Evolutionary conservation across 139 green algal genomes (phyloP).

Genomic region (Haematococcus lacustris): DNA sequence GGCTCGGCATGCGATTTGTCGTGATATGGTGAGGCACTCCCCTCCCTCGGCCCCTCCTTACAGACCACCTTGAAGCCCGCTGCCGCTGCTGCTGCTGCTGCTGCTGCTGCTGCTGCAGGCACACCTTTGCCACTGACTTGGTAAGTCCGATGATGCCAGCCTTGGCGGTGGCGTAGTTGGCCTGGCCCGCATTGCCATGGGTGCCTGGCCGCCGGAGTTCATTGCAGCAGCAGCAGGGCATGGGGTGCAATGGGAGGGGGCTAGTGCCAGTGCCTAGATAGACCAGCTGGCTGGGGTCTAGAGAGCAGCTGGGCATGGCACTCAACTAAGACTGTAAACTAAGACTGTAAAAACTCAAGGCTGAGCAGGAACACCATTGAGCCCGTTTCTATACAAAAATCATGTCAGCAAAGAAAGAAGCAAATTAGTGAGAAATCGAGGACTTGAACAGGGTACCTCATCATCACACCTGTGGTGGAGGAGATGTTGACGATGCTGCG

Average conservation of each 20-base stretch:
- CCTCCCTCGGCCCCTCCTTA: too few species aligned
- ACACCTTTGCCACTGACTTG: conserved; percentile 70
- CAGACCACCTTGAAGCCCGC: too few species aligned
- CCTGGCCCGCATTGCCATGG: conserved; percentile 58
- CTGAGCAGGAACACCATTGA: not conserved
- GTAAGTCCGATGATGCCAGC: conserved; percentile 82
- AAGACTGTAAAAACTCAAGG: not conserved
- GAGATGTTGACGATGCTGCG: conserved; percentile 81
- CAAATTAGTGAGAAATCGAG: not conserved
- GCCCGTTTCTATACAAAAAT: not conserved
- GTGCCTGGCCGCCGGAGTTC: conserved; percentile 52
- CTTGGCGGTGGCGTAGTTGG: conserved; percentile 87
- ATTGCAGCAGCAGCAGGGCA: too few species aligned
- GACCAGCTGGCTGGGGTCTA: not conserved
- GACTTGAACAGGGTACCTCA: not conserved
- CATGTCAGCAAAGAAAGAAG: not conserved
- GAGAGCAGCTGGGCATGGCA: not conserved
- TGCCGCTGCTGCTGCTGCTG: too few species aligned
- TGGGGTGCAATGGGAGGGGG: too few species aligned
- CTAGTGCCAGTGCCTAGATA: not conserved
- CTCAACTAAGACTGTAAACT: not conserved
- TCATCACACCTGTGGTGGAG: conserved; percentile 31
- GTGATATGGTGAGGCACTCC: too few species aligned
- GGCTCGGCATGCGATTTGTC: too few species aligned
- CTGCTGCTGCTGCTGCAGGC: too few species aligned